Base-by-base conservation (phyloP, 2,329 filamentous ascomycete species). In the Botrytis paeoniae region DNA sequence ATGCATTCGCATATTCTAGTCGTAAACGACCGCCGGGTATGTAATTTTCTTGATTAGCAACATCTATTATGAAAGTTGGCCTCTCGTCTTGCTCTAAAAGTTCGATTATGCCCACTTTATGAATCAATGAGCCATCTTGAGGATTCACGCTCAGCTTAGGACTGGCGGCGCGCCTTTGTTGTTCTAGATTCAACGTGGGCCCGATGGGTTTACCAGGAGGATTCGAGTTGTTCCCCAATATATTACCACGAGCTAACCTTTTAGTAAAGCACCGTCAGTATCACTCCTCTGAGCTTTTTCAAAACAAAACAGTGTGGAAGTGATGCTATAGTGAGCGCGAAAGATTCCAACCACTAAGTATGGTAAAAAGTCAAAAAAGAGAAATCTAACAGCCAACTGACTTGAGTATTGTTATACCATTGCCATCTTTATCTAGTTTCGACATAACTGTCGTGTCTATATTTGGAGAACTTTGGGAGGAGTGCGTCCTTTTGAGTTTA, bases 71-170 rank as follows among this genome's bases (percentile, higher is more conserved):
- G 78, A 95, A 93, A 0, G 91, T 93, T 4, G 92, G 93, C 64
- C 93, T 85, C 68, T 91, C 88, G 80, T 96, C 93, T 76, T 92
- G 88, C 79, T 95, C 92, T 59, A 96, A 82, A 57, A 95, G 83
- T 80, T 95, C 93, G 32, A 91, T 82, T 16, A 93, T 86, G 37
- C 91, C 90, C 69, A 94, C 85, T 39, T 87, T 87, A 60, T 88
- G 88, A 7, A 95, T 84, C 69, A 89, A 83, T 69, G 89, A 85
- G 62, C 85, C 84, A 9, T 83, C 81, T 75, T 84, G 80, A 74
- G 83, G 81, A 72, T 89, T 51, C 37, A 29, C n/a, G 51, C 39
- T 35, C 25, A 39, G 45, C n/a, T 41, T n/a, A n/a, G 70, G 70
- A 32, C 62, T 72, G 6, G 16, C 29, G 10, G 70, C 3, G 29